Evolutionary conservation across 306 rosid species (phyloP).

Genomic region (Lagenaria siceraria): DNA sequence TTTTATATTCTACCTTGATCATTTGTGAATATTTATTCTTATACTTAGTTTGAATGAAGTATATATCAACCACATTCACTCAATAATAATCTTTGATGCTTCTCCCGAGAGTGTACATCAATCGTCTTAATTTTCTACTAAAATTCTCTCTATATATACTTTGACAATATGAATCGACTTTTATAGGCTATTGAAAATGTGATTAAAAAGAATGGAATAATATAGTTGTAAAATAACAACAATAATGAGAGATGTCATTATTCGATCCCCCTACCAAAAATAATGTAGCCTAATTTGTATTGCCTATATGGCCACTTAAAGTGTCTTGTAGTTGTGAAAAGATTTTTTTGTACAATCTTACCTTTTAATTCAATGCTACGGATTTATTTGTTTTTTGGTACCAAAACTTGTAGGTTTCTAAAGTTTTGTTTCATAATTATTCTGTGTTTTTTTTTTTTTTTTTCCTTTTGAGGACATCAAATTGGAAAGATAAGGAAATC

Average conservation of each 20-base stretch:
- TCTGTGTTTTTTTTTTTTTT: no score
- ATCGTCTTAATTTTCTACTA: not conserved
- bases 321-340: not conserved
- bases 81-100: no score
- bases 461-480: no score
- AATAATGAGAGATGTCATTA: not conserved
- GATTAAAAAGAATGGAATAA: not conserved
- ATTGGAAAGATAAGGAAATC: no score
- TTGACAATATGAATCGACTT: not conserved
- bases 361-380: not conserved
- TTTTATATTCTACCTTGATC: not conserved
- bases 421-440: no score
- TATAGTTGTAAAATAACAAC: not conserved
- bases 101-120: no score
- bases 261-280: not conserved
- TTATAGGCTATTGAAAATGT: not conserved
- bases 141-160: not conserved
- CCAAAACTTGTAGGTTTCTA: no score
- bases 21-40: not conserved
- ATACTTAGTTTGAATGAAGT: no score
- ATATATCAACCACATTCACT: no score
- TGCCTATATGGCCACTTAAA: not conserved
- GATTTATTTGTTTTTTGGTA: not conserved
- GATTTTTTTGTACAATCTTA: not conserved
- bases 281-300: not conserved